These are phyloP conservation scores for Coemansia sp. DNA, from an alignment of 371 early-diverging fungal species.

Conservation along the genomic window DNA sequence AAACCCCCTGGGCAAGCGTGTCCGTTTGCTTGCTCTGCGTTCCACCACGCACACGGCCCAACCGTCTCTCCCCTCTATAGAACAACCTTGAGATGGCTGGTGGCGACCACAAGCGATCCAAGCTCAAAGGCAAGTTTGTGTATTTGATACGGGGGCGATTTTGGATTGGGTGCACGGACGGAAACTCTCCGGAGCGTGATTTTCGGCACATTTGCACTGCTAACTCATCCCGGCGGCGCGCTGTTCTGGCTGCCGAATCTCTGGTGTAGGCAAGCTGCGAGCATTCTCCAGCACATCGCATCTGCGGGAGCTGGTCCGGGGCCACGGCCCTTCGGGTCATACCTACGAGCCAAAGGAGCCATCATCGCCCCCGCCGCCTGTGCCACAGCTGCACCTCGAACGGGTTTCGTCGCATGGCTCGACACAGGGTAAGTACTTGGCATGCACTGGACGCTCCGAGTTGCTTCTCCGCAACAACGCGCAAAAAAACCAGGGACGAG, in stretches of 20 bases:
- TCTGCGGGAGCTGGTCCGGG: slow-evolving; percentile 42
- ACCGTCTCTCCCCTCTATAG: neutral
- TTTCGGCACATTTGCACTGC: neutral
- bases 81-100: slow-evolving; percentile 16
- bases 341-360: slow-evolving; percentile 16
- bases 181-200: neutral
- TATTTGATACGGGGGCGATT: neutral
- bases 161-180: slow-evolving; percentile 2
- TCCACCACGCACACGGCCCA: neutral
- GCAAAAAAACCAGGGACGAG: too few relatives aligned
- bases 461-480: neutral
- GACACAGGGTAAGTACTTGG: slow-evolving; percentile 26
- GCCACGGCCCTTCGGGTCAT: slow-evolving; percentile 16
- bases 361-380: slow-evolving; percentile 34
- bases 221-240: neutral
- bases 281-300: slow-evolving; percentile 50
- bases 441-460: too few relatives aligned
- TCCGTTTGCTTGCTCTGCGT: too few relatives aligned
- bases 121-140: slow-evolving; percentile 37
- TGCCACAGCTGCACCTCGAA: slow-evolving; percentile 27
- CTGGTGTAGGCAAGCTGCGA: slow-evolving; percentile 41
- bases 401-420: slow-evolving; percentile 21
- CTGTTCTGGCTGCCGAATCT: neutral
- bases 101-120: slow-evolving; percentile 26
- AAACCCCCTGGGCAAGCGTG: neutral